phyloP scores from a whole-genome alignment of 495 filamentous ascomycete species.

The Lasiosphaeria hispida region DNA sequence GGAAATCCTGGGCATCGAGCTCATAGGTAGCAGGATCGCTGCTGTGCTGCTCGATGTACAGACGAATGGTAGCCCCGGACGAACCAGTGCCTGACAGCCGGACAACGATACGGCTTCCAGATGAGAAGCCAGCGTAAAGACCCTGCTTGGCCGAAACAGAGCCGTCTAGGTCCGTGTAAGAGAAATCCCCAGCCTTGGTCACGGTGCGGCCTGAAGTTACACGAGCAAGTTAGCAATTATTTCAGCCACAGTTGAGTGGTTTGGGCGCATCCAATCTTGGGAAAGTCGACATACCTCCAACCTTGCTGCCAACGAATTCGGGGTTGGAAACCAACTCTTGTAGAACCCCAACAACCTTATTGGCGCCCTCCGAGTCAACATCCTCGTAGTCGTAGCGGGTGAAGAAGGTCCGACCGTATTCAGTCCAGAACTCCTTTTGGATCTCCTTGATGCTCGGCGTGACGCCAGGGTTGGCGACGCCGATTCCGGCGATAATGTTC shows the following conservation, averaged over 20 bases:
- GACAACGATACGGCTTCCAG: slow-evolving; percentile 91
- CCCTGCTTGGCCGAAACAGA: slow-evolving; percentile 95
- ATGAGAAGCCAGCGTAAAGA: slow-evolving; percentile 90
- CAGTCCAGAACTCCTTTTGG: slow-evolving; percentile 95
- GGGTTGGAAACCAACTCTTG: slow-evolving; percentile 64
- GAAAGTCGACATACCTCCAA: slow-evolving; percentile 55
- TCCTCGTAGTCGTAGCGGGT: slow-evolving; percentile 98
- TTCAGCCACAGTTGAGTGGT: not conserved
- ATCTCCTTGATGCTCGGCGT: slow-evolving; percentile 90
- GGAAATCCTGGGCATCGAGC: slow-evolving; percentile 86
- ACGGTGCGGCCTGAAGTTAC: slow-evolving; percentile 64
- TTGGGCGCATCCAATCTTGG: not conserved
- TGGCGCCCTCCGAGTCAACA: slow-evolving; percentile 84
- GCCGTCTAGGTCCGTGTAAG: slow-evolving; percentile 94
- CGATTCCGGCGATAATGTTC: slow-evolving; percentile 95
- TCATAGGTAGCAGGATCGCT: slow-evolving; percentile 69
- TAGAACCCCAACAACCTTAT: slow-evolving; percentile 78
- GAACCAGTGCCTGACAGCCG: slow-evolving; percentile 91
- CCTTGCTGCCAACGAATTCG: slow-evolving; percentile 74
- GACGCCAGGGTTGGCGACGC: slow-evolving; percentile 69
- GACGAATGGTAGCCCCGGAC: slow-evolving; percentile 89
- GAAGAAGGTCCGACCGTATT: slow-evolving; percentile 97
- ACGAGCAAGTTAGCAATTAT: slow-evolving; percentile 9
- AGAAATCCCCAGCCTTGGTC: slow-evolving; percentile 87
- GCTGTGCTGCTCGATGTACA: slow-evolving; percentile 92